Conservation (phyloP, 1,284 basidiomycete genomes). For the Trichosporon asahii region DNA sequence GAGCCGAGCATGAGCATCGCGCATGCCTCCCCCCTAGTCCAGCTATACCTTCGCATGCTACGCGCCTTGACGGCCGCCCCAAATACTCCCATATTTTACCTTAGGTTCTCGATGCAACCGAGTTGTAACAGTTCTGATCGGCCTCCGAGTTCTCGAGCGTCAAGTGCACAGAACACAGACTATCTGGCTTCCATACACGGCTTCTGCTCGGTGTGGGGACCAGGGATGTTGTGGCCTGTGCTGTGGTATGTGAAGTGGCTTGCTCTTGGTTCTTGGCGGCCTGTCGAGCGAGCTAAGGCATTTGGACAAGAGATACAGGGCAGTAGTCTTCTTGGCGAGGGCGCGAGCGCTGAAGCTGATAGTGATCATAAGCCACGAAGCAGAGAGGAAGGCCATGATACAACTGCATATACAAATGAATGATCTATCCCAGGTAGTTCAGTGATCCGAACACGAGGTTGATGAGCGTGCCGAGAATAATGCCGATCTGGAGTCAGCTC, state of each 20-base stretch:
- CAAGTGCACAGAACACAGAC: not conserved
- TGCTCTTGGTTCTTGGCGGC: not conserved
- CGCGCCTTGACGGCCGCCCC: conserved; percentile 3
- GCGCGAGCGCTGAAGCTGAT: not conserved
- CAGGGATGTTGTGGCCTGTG: not conserved
- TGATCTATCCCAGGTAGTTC: conserved; percentile 32
- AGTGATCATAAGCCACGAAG: not conserved
- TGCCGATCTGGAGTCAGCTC: conserved; percentile 38
- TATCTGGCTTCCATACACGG: not conserved
- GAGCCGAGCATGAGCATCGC: conserved; percentile 1
- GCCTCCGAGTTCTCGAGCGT: not conserved
- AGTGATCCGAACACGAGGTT: conserved; percentile 45
- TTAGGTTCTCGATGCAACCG: conserved; percentile 4
- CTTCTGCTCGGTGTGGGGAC: not conserved
- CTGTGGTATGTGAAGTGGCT: not conserved
- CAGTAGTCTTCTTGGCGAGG: not conserved
- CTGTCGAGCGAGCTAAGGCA: not conserved
- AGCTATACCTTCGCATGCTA: not conserved
- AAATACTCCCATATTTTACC: conserved; percentile 6
- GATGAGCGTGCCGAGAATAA: conserved; percentile 42
- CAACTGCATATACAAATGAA: conserved; percentile 5
- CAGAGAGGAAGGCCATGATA: not conserved
- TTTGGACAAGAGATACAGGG: not conserved
- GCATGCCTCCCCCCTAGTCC: not conserved
- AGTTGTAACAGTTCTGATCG: conserved; percentile 8